Evolutionary conservation across 495 filamentous ascomycete genomes (phyloP), one percentile per base, ranked within the genome.

Genomic region (Daldinia caldariorum): DNA sequence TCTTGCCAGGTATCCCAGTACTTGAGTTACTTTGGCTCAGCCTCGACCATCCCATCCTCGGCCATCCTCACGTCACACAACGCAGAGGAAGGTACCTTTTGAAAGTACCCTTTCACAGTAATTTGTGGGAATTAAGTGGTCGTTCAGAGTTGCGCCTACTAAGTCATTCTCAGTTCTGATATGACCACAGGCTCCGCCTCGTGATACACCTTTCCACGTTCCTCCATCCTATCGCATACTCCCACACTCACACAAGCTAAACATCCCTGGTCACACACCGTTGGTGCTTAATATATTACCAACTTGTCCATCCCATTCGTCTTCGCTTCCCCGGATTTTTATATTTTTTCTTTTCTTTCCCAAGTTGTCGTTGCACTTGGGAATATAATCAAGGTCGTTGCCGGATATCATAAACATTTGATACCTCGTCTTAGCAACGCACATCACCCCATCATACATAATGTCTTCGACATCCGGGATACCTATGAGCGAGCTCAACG

Each of bases 401-500:
- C 49, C 50, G 32, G 43, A 53, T 32, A 31, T 58, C 35, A 35
- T 60, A 35, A 35, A 53, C 57, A 53, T 32, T 53, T 32, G 56
- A 62, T 63, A 49, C 22, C 41, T 51, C 69, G 55, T 51, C 55
- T 60, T 22, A n/a, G 53, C 45, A 59, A 47, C 47, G 68, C 66
- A 43, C 67, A 73, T 49, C 43, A 65, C 3, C 26, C 26, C 55
- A 61, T 22, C 58, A 70, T 45, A 72, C 66, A 72, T 29, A 43
- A 85, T 83, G 81, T 78, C 79, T 58, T 78, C 78, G 59, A 56
- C 70, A 72, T 71, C 76, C 63, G 57, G 69, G 66, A 74, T 82
- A 70, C 71, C 77, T 72, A 73, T 72, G 64, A 73, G 70, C 69
- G 82, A 84, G 75, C 81, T 85, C 75, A 94, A 96, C 82, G 87